phyloP scores from a whole-genome alignment of 1,139 yeast species.

The Lodderomyces orthopsilosis region DNA sequence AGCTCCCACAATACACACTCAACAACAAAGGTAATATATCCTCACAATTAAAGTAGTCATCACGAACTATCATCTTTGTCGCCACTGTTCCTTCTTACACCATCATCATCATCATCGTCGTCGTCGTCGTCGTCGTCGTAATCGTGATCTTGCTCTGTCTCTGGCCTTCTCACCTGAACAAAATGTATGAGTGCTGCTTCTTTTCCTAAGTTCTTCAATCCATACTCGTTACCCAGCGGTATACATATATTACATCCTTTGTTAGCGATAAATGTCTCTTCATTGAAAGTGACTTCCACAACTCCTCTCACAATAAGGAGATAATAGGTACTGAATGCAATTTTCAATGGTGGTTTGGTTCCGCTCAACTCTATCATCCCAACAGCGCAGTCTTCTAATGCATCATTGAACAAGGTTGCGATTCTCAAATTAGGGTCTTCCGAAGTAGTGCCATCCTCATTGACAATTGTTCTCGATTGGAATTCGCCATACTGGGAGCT shows the following conservation, averaged over 20 bases:
- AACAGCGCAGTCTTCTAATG: conserved; percentile 67
- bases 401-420: conserved; percentile 66
- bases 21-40: too few species aligned
- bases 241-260: conserved; percentile 79
- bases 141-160: conserved; percentile 11
- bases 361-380: conserved; percentile 77
- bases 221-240: conserved; percentile 74
- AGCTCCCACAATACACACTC: too few species aligned
- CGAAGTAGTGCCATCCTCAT: conserved; percentile 2
- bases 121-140: not conserved
- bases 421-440: conserved; percentile 48
- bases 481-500: conserved; percentile 1
- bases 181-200: conserved; percentile 65
- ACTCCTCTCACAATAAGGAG: conserved; percentile 74
- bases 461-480: not conserved
- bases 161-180: conserved; percentile 55
- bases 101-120: conserved; percentile 3
- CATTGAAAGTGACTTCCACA: conserved; percentile 64
- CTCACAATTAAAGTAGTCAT: too few species aligned
- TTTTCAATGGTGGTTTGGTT: conserved; percentile 58
- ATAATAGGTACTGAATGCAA: conserved; percentile 67
- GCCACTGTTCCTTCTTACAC: not conserved
- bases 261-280: conserved; percentile 57
- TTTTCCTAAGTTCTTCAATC: conserved; percentile 58
- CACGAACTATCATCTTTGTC: too few species aligned